These are phyloP conservation scores for Dactylorhiza incarnata DNA, from an alignment of 106 monocot genomes.

Conservation along the genomic window DNA sequence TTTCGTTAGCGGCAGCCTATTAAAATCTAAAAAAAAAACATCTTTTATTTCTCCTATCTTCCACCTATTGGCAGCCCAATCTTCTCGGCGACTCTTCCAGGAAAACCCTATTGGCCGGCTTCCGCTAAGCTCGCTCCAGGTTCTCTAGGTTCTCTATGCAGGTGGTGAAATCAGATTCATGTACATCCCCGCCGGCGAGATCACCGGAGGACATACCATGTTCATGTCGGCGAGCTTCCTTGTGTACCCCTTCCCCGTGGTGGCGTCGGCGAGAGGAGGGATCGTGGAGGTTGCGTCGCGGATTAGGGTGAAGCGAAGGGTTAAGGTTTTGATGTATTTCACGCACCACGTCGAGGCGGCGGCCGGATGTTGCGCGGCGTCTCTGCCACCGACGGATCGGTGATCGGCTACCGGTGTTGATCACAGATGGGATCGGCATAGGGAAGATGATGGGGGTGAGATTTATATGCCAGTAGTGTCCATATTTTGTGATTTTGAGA, in stretches of 20 bases:
- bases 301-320: conserved; percentile 39
- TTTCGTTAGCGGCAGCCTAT: no score
- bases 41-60: no score
- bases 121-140: conserved; percentile 28
- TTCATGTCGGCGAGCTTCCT: conserved; percentile 52
- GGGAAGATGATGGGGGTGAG: no score
- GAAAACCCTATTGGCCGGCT: no score
- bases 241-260: conserved; percentile 29
- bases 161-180: conserved; percentile 24
- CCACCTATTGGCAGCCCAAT: no score
- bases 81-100: no score
- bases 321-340: conserved; percentile 38
- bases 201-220: conserved; percentile 26
- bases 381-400: conserved; percentile 30
- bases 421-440: not conserved
- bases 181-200: conserved; percentile 32
- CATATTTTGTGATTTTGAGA: no score
- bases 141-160: conserved; percentile 20
- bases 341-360: conserved; percentile 42
- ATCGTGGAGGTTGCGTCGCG: conserved; percentile 39
- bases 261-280: not conserved
- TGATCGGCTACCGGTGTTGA: conserved; percentile 41
- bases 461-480: no score
- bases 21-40: no score
- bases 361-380: conserved; percentile 25